Conservation (phyloP, 164 flowering plant species). For the Warburgia ugandensis region DNA sequence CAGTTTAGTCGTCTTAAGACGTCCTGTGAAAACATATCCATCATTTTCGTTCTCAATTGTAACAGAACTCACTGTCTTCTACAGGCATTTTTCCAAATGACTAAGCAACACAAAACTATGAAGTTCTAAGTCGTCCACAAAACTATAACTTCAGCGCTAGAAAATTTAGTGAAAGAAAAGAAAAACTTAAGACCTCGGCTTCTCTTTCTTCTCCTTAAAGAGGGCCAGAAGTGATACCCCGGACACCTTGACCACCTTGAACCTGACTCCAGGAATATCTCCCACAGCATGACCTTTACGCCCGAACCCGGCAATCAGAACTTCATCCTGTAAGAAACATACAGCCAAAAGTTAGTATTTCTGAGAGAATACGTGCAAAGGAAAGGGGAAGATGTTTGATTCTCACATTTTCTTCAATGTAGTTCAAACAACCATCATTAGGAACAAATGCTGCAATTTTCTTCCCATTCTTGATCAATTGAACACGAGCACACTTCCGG, state of each 20-base stretch:
- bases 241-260: constrained; percentile 30
- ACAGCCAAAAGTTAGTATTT: no score
- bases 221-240: constrained; percentile 27
- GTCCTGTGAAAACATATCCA: no score
- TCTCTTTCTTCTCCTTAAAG: constrained; percentile 30
- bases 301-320: constrained; percentile 31
- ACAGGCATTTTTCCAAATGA: no score
- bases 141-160: background rate
- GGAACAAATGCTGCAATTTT: constrained; percentile 33
- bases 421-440: constrained; percentile 32
- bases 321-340: constrained; percentile 21
- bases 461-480: constrained; percentile 28
- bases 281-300: constrained; percentile 32
- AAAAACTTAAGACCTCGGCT: constrained; percentile 19
- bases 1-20: no score
- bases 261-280: constrained; percentile 31
- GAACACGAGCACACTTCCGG: constrained; percentile 30
- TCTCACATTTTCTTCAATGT: constrained; percentile 28
- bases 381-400: background rate
- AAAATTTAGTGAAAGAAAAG: background rate
- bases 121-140: background rate
- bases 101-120: no score
- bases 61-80: no score
- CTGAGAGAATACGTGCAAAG: background rate
- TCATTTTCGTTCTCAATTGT: no score